Base-by-base conservation (phyloP, 2,329 filamentous ascomycete species). In the Venturia nashicola region DNA sequence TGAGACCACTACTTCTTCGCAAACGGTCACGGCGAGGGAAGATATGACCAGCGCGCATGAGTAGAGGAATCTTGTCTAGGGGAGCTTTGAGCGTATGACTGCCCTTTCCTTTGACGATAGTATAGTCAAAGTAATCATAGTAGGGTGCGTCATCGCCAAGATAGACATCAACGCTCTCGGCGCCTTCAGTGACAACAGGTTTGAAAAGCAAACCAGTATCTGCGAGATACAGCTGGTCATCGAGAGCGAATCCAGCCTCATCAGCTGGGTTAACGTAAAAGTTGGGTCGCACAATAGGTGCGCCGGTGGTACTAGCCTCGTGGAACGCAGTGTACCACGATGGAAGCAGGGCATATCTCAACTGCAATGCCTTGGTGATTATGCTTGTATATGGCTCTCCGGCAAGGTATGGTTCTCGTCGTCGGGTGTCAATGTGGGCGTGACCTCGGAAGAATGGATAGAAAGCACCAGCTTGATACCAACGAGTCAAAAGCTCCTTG, bases 361-460 rank as follows among this genome's bases (percentile, higher is more conserved):
- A 82, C 42, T 92, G 88, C 51, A 99, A 80, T 1, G 94, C 92
- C 66, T 93, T 85, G 0, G 91, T 90, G 71, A 96, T 90, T 73
- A 97, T 95, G 62, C 83, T 82, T 3, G 86, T 90, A 76, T 96
- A 91, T 0, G 92, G 91, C 66, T 94, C 89, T 12, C 89, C 88
- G 12, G 87, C 81, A 65, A 97, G 80, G 73, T 97, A 99, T 3
- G 94, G 94, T 77, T 99, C 94, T 62, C 94, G 88, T 34, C 94
- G 88, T 57, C 94, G 90, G 46, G 94, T 89, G 72, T 99, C 94
- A 66, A 97, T 97, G 75, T 99, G 94, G 7, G 94, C 94, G 73
- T 99, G 94, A 1, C 86, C 94, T 66, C 94, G 90, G 88, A 97
- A 96, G 80, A 97, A 99, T 8, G 94, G 94, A 74, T 97, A 97